Conservation (phyloP, 75 land plant genomes). For the Selaginella tamariscina region DNA sequence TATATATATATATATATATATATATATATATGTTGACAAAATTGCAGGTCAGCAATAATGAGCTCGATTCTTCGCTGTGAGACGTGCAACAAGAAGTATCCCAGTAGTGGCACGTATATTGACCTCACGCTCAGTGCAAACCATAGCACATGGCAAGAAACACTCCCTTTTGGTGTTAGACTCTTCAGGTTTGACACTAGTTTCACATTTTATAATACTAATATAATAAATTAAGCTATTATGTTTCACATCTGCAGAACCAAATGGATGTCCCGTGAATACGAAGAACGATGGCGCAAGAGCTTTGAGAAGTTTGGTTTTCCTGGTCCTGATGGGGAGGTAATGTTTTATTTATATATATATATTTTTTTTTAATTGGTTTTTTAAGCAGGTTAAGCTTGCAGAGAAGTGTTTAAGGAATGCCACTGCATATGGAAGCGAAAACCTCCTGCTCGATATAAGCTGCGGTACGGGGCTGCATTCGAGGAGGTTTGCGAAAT, state of each 20-base stretch:
- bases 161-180: background rate
- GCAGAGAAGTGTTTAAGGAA: background rate
- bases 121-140: background rate
- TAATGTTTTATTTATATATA: background rate
- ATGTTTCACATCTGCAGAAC: background rate
- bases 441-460: background rate
- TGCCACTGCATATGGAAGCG: background rate
- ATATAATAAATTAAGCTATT: background rate
- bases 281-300: constrained; percentile 3
- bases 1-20: too few species aligned
- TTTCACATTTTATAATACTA: background rate
- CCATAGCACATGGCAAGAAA: background rate
- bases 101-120: background rate
- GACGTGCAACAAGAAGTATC: background rate
- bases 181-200: constrained; percentile 4
- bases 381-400: background rate
- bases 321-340: constrained; percentile 7
- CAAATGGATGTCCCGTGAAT: background rate
- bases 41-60: background rate
- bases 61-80: constrained; percentile 2
- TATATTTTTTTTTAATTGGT: too few species aligned
- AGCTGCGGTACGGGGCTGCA: constrained; percentile 13
- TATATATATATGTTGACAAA: too few species aligned
- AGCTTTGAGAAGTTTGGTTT: constrained; percentile 13
- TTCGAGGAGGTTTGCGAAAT: constrained; percentile 1